phyloP scores from a whole-genome alignment of 108 stramenopile genomes.

The Conticribra guillardii region DNA sequence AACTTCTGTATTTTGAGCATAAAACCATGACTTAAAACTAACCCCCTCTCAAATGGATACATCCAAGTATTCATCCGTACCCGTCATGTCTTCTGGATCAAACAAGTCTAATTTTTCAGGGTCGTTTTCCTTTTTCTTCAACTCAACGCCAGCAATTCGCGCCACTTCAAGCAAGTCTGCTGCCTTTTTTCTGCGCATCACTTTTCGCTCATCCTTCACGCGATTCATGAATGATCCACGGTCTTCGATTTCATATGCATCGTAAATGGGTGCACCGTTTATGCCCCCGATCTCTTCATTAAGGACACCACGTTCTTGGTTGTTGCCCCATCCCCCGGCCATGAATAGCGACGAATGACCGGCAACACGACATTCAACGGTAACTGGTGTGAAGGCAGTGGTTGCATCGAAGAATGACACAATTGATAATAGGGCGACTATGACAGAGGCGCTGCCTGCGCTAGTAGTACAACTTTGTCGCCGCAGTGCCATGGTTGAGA shows the following conservation, averaged over 20 bases:
- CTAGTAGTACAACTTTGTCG: no score
- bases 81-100: conserved; percentile 40
- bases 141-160: conserved; percentile 46
- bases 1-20: no score
- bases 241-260: conserved; percentile 49
- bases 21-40: background rate
- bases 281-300: conserved; percentile 49
- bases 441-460: no score
- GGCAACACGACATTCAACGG: no score
- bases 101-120: conserved; percentile 49
- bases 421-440: no score
- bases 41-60: conserved; percentile 33
- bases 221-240: conserved; percentile 53
- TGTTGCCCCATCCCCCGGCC: conserved; percentile 54
- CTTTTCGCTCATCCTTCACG: conserved; percentile 43
- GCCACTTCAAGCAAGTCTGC: conserved; percentile 51
- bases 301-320: conserved; percentile 38
- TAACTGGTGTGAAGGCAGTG: no score
- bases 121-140: conserved; percentile 50
- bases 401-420: no score
- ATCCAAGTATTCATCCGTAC: conserved; percentile 46
- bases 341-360: no score
- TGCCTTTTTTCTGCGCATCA: conserved; percentile 45
- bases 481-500: no score
- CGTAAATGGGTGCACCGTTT: conserved; percentile 50